Conservation (phyloP, 208 protist genomes). For the Wallacemonas collosoma region DNA sequence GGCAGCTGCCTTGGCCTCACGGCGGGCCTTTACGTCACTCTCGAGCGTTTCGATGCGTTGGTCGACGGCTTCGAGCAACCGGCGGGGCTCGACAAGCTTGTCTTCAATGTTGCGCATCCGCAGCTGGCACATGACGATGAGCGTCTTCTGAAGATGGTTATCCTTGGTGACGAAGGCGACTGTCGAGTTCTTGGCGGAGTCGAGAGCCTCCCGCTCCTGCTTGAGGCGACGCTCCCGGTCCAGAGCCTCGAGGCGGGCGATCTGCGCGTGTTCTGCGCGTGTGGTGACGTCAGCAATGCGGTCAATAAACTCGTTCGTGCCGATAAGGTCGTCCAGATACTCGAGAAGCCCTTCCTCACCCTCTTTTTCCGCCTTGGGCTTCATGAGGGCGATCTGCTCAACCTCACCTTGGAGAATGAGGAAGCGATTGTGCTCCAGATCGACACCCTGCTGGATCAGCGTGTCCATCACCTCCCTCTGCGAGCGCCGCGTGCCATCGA, state of each 20-base stretch:
- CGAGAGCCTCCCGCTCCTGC: constrained; percentile 94
- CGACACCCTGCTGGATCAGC: constrained; percentile 96
- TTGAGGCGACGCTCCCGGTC: constrained; percentile 93
- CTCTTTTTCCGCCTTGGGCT: constrained; percentile 97
- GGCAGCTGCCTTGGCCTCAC: constrained; percentile 41
- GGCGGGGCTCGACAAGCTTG: constrained; percentile 73
- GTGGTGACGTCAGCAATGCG: constrained; percentile 88
- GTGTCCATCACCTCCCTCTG: constrained; percentile 88
- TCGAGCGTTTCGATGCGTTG: constrained; percentile 57
- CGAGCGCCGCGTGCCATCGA: constrained; percentile 67
- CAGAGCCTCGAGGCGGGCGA: constrained; percentile 91
- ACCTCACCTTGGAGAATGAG: constrained; percentile 99
- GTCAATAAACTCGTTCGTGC: constrained; percentile 91
- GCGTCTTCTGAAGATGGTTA: constrained; percentile 90
- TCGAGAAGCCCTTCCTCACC: constrained; percentile 99
- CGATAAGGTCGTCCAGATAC: constrained; percentile 99
- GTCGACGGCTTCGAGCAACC: constrained; percentile 71
- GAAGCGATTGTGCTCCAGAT: constrained; percentile 99
- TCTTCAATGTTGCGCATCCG: constrained; percentile 74
- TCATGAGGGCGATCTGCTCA: constrained; percentile 99
- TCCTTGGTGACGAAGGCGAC: constrained; percentile 94
- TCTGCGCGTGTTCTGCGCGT: constrained; percentile 92
- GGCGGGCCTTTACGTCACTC: constrained; percentile 40
- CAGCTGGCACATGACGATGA: constrained; percentile 93
- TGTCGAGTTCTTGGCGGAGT: constrained; percentile 95